Base-by-base conservation (phyloP, 208 protist genomes). In the Acanthamoeba rhysodes region DNA sequence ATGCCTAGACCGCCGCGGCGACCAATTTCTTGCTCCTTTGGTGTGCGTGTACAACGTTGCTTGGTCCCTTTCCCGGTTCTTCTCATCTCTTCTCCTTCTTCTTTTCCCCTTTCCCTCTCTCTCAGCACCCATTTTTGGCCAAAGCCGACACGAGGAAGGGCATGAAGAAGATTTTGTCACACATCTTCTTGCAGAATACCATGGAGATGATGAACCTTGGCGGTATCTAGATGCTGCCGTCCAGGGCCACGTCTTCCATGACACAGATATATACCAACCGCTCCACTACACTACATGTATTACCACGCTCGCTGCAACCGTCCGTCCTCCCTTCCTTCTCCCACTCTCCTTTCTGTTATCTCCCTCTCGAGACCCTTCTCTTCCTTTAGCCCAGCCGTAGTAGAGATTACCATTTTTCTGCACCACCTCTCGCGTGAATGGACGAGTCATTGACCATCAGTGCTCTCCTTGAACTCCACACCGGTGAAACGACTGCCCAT, bases 151-250 rank as follows among this genome's bases (percentile, higher is more conserved):
- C 96, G n/a, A 95, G 82, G 72, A 95, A 94, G 57, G 88, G 80
- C 70, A 96, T 96, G 96, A 96, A 96, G 72, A 62, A 84, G 64
- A 90, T 96, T 55, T 95, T 96, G 55, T 91, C 90, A 68, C 87
- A 92, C 53, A 95, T 96, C 14, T 96, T 96, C 70, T 59, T 95
- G 70, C 93, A 95, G 59, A 95, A 66, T 34, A 95, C 91, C 55
- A 94, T 94, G 72, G 91, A 94, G 55, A 94, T 80, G 50, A 94
- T 94, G 91, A 94, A 94, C 91, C 72, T 94, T 41, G 91, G 91
- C 45, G 91, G 91, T 70, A 93, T 70, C 24, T 76, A 66, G 59
- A 66, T 66, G 22, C 20, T n/a, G 59, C 59, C 22, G 59, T 24
- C 24, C 24, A 66, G 59, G 18, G 14, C 20, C 41, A 59, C 55